Percentiles rank a stretch among this genome's conserved stretches.
phyloP scores from a whole-genome alignment of 208 protist genomes.

The Herpetomonas tarakana region DNA sequence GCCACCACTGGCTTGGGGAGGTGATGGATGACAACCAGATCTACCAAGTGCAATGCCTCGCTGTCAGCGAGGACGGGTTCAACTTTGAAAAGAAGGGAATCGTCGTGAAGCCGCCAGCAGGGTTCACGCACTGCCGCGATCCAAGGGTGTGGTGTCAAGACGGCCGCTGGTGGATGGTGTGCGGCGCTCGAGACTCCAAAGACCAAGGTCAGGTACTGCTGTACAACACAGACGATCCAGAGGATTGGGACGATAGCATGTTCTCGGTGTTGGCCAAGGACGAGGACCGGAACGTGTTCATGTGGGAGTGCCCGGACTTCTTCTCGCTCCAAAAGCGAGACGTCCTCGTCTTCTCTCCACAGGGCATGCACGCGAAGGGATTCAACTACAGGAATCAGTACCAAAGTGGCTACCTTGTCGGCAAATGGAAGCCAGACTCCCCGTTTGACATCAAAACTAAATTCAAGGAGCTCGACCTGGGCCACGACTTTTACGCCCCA shows the following conservation, averaged over 20 bases:
- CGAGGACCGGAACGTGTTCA: conserved; percentile 54
- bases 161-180: conserved; percentile 62
- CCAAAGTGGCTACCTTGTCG: conserved; percentile 33
- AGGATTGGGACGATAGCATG: conserved; percentile 68
- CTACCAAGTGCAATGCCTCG: conserved; percentile 65
- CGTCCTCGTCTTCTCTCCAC: conserved; percentile 37
- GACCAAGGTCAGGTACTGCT: conserved; percentile 67
- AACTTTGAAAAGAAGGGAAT: conserved; percentile 63
- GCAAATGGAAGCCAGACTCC: conserved; percentile 37
- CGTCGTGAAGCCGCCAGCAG: conserved; percentile 64
- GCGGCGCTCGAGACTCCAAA: conserved; percentile 41
- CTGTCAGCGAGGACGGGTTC: conserved; percentile 67
- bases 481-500: conserved; percentile 51
- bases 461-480: conserved; percentile 38
- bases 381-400: conserved; percentile 37
- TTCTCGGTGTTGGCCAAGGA: conserved; percentile 48
- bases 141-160: conserved; percentile 55
- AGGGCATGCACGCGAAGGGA: conserved; percentile 30
- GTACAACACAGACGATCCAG: conserved; percentile 57
- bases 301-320: conserved; percentile 54
- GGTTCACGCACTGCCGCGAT: conserved; percentile 47
- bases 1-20: conserved; percentile 58
- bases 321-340: conserved; percentile 24
- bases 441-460: conserved; percentile 27
- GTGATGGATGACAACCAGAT: conserved; percentile 35